Conservation (phyloP, 139 green algal genomes). For the Bryopsis sp. region DNA sequence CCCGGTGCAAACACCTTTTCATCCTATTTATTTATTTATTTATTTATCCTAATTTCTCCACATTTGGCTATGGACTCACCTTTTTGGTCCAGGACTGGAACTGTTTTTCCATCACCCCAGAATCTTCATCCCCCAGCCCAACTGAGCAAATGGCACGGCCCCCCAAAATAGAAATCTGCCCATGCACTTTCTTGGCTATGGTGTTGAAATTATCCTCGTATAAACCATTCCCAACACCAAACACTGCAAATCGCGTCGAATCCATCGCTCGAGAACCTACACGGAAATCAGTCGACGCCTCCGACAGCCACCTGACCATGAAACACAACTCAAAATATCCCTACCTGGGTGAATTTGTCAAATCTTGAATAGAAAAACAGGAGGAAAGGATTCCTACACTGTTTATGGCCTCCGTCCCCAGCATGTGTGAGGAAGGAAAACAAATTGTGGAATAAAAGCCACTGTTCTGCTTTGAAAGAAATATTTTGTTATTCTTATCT, state of each 20-base stretch:
- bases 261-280: conserved; percentile 31
- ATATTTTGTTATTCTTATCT: no score
- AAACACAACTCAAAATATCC: no score
- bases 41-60: no score
- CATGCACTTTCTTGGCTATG: conserved; percentile 23
- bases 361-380: no score
- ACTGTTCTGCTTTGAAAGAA: no score
- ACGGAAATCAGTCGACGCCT: conserved; percentile 47
- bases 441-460: no score
- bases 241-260: conserved; percentile 36
- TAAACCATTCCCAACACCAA: conserved; percentile 43
- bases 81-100: conserved; percentile 34
- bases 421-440: no score
- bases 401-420: no score
- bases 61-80: conserved; percentile 15
- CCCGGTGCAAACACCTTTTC: no score
- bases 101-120: conserved; percentile 27
- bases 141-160: conserved; percentile 20
- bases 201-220: conserved; percentile 45
- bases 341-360: no score
- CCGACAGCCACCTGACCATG: conserved; percentile 57
- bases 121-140: conserved; percentile 46
- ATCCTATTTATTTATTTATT: no score
- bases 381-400: no score
- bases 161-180: conserved; percentile 34